Base-by-base conservation (phyloP, 148 eudicot genomes). In the Pouteria glomerata region DNA sequence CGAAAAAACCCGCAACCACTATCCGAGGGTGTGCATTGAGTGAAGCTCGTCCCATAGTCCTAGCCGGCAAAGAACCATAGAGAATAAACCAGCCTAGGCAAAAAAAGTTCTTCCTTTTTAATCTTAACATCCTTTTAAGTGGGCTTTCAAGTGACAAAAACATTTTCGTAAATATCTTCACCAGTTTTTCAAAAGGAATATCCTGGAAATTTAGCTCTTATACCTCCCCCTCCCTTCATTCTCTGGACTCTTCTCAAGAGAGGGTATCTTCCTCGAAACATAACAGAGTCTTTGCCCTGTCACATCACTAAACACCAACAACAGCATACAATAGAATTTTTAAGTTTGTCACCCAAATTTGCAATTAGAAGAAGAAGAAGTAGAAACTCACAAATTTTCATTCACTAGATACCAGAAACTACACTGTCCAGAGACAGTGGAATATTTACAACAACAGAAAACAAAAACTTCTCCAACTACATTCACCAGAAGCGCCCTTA, bases 371-470 rank as follows among this genome's bases (percentile, higher is more conserved):
- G 1, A 34, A 24, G 42, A 1, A 15, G 18, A 44, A 42, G 24
- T 15, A 26, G 26, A 8, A 19, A 10, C 34, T 29, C 37, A 59
- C 59, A 60, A 58, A 48, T 44, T 44, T 57, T 41, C 57, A 66
- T 18, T 34, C 44, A 19, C 52, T 23, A 29, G 39, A 15, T 41
- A n/a, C 72, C 44, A 23, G 34, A 51, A 14, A 61, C 53, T 21
- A n/a, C 68, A 60, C 6, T n/a, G 33, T 35, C 69, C 27, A 50
- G 34, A 35, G 24, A 74, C 57, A 66, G 41, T 7, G 33, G 50
- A 58, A 47, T 72, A 61, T 58, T 72, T 61, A 72, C 75, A 61
- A 61, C 19, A 24, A 58, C 27, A n/a, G n/a, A 62, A 62, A n/a
- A n/a, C n/a, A n/a, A n/a, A n/a, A n/a, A n/a, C n/a, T 47, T 35